These are phyloP conservation scores for Phyllosticta ampelicida DNA, from an alignment of 2,329 filamentous ascomycete genomes.

Conservation along the genomic window DNA sequence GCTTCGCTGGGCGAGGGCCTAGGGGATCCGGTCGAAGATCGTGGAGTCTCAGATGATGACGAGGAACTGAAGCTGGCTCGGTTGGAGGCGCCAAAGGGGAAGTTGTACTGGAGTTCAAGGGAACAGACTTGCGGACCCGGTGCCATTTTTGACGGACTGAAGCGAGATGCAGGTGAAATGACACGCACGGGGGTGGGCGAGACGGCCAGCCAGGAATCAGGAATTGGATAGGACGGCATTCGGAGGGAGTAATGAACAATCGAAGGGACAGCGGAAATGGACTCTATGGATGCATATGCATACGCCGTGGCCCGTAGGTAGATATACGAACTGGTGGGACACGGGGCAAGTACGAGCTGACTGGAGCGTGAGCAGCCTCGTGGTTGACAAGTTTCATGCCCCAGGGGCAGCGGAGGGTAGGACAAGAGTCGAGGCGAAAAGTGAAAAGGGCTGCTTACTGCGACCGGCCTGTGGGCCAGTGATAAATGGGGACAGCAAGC, in stretches of 20 bases:
- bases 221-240: not conserved
- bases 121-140: not conserved
- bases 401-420: not conserved
- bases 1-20: constrained; percentile 20
- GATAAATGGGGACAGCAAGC: constrained; percentile 8
- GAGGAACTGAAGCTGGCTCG: constrained; percentile 30
- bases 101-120: not conserved
- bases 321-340: not conserved
- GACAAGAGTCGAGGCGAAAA: constrained; percentile 2
- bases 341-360: constrained; percentile 7
- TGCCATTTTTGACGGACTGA: not conserved
- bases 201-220: not conserved
- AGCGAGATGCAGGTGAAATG: not conserved
- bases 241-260: not conserved
- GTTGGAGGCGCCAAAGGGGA: not conserved
- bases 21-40: constrained; percentile 31
- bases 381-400: not conserved
- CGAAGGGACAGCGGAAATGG: not conserved
- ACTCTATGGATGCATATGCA: not conserved
- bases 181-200: not conserved
- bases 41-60: constrained; percentile 29
- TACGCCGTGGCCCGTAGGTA: constrained; percentile 3
- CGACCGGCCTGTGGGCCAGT: constrained; percentile 9
- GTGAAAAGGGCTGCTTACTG: constrained; percentile 9
- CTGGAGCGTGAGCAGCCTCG: constrained; percentile 5